Percentiles rank a stretch among this genome's conserved stretches.
phyloP scores from a whole-genome alignment of 2,329 filamentous ascomycete species.

The Sporothrix pallida region DNA sequence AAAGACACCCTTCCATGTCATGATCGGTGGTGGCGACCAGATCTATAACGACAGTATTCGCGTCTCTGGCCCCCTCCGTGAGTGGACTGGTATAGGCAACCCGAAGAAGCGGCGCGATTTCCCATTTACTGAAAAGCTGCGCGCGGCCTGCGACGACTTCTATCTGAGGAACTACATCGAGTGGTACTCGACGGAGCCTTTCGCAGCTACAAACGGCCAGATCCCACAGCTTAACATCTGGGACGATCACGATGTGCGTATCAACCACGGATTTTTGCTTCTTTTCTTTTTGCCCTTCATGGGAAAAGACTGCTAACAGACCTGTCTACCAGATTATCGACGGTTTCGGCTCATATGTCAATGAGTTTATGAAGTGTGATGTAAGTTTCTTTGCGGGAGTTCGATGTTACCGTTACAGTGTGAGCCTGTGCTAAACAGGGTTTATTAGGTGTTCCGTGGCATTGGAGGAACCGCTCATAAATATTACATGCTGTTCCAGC shows the following conservation, averaged over 20 bases:
- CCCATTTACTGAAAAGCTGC: slow-evolving; percentile 78
- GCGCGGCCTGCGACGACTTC: slow-evolving; percentile 83
- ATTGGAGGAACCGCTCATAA: slow-evolving; percentile 93
- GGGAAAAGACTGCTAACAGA: slow-evolving; percentile 48
- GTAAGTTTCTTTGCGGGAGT: slow-evolving; percentile 35
- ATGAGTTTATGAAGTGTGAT: slow-evolving; percentile 86
- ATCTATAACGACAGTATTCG: slow-evolving; percentile 95
- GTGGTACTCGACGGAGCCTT: slow-evolving; percentile 73
- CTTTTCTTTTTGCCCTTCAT: not conserved
- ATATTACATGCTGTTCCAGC: slow-evolving; percentile 98
- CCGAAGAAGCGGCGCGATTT: slow-evolving; percentile 79
- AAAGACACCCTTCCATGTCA: slow-evolving; percentile 87
- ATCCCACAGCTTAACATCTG: slow-evolving; percentile 97
- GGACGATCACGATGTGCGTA: slow-evolving; percentile 86
- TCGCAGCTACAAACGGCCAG: slow-evolving; percentile 83
- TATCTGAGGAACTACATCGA: slow-evolving; percentile 89
- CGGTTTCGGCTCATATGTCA: slow-evolving; percentile 91
- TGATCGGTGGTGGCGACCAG: slow-evolving; percentile 94
- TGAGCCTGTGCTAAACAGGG: not conserved
- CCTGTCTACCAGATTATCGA: slow-evolving; percentile 70
- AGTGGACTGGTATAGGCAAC: slow-evolving; percentile 84
- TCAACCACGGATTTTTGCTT: not conserved
- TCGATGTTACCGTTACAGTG: too few species aligned
- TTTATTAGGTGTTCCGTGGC: slow-evolving; percentile 77
- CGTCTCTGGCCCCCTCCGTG: slow-evolving; percentile 78